Evolutionary conservation across 139 green algal genomes (phyloP).

Genomic region (Coelastrella sp.): DNA sequence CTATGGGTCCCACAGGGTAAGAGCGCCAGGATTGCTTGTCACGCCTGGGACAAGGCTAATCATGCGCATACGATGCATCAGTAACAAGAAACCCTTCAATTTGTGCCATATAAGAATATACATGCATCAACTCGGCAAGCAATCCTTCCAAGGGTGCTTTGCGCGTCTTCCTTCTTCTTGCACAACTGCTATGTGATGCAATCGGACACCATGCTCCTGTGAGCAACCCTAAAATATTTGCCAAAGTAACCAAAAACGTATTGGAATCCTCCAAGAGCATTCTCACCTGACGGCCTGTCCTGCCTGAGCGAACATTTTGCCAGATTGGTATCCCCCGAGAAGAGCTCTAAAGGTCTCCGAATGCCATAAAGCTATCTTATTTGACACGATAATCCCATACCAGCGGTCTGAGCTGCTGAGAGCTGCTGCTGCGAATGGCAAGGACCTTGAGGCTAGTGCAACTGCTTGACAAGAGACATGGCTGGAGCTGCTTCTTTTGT

Average conservation of each 20-base stretch:
- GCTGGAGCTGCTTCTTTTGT: no score
- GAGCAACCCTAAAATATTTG: no score
- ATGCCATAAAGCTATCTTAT: background rate
- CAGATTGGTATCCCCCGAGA: background rate
- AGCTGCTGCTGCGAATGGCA: background rate
- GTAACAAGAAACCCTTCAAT: background rate
- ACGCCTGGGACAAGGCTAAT: background rate
- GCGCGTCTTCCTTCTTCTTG: background rate
- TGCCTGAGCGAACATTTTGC: background rate
- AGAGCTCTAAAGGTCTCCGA: background rate
- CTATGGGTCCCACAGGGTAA: no score
- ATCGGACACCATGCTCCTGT: background rate
- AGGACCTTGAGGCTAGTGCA: background rate
- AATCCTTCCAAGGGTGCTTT: background rate
- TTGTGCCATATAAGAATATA: background rate
- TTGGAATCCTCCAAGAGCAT: background rate
- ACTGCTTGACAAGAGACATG: constrained; percentile 2
- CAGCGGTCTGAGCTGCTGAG: background rate
- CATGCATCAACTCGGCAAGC: background rate
- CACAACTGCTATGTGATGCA: constrained; percentile 15
- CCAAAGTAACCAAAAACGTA: no score
- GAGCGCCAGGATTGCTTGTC: background rate
- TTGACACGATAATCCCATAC: background rate
- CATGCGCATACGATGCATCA: background rate
- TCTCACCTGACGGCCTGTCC: constrained; percentile 1